A percentile compares a stretch with the other conserved stretches of the same genome.
phyloP scores from a whole-genome alignment of 2,329 filamentous ascomycete genomes.

The Calonectria pseudoturangicola region DNA sequence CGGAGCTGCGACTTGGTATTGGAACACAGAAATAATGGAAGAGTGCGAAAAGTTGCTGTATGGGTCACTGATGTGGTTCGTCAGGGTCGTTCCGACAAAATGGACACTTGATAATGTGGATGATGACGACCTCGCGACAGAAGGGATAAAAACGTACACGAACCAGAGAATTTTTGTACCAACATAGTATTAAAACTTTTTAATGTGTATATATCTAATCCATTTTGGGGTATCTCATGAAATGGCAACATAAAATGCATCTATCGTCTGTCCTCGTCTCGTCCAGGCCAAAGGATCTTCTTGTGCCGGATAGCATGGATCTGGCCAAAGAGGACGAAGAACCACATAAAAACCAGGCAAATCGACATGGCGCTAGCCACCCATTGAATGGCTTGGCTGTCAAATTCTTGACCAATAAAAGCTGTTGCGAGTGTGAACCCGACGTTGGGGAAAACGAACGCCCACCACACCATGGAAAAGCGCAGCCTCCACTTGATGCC shows the following conservation, averaged over 20 bases:
- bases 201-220: slow-evolving; percentile 4
- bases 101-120: slow-evolving; percentile 46
- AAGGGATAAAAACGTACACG: slow-evolving; percentile 48
- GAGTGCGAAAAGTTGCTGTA: neutral
- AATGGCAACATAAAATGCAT: neutral
- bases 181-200: neutral
- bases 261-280: slow-evolving; percentile 50
- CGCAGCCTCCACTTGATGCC: slow-evolving; percentile 43
- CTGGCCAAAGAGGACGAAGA: slow-evolving; percentile 49
- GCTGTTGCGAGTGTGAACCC: slow-evolving; percentile 52
- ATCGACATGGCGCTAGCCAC: slow-evolving; percentile 51
- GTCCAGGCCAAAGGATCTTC: slow-evolving; percentile 54
- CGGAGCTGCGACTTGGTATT: slow-evolving; percentile 32
- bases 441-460: slow-evolving; percentile 55
- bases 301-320: slow-evolving; percentile 46
- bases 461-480: slow-evolving; percentile 55
- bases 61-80: neutral
- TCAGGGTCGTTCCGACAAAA: slow-evolving; percentile 26
- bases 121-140: slow-evolving; percentile 50
- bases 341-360: slow-evolving; percentile 49
- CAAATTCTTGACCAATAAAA: slow-evolving; percentile 51
- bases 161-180: slow-evolving; percentile 11
- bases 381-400: slow-evolving; percentile 51
- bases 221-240: slow-evolving; percentile 19
- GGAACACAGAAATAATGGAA: slow-evolving; percentile 44